Evolutionary conservation across 208 protist genomes (phyloP), one percentile per base, ranked within the genome.

Genomic region (Wallacemonas sp.): DNA sequence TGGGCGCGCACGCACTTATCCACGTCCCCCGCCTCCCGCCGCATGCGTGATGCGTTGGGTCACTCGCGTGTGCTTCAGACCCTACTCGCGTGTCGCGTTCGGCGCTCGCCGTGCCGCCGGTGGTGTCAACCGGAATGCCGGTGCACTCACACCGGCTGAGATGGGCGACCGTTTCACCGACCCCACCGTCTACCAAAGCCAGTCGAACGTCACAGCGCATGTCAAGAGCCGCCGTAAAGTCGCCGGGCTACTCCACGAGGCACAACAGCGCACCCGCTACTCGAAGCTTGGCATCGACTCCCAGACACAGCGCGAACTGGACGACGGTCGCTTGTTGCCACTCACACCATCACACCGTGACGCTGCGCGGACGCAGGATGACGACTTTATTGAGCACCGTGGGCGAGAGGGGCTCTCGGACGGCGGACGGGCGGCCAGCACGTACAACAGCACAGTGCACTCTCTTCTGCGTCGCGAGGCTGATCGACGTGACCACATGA

Each of bases 101-200:
- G 50, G 54, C 1, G 61, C 58, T 36, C 81, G 84, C 1, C 66
- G 69, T 34, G 60, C 53, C 9, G 45, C 65, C 1, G 79, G 77
- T 15, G 79, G 81, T 17, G 48, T 89, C 32, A 88, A 87, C 29
- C 10, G 78, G 0, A 92, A 94, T 52, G 72, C 77, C 3, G 85
- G 85, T 8, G 52, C 76, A 0, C 62, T 94, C 0, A 85, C 71
- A 3, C n/a, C 39, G 3, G 21, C 13, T 0, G 85, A 94, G 32
- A 65, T 55, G 24, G 89, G 89, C 10, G 89, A 94, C 66, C 73
- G 72, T 33, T 92, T 92, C 53, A 84, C 89, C 1, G 85, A 94
- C 19, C 83, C 79, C 8, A 50, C 61, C 9, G 83, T 91, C 52
- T 94, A 94, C 67, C 76, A 77, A 8, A 94, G 71, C 61, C 75